Conservation (phyloP, 495 filamentous ascomycete genomes). For the Aspergillus coremiiformis region DNA sequence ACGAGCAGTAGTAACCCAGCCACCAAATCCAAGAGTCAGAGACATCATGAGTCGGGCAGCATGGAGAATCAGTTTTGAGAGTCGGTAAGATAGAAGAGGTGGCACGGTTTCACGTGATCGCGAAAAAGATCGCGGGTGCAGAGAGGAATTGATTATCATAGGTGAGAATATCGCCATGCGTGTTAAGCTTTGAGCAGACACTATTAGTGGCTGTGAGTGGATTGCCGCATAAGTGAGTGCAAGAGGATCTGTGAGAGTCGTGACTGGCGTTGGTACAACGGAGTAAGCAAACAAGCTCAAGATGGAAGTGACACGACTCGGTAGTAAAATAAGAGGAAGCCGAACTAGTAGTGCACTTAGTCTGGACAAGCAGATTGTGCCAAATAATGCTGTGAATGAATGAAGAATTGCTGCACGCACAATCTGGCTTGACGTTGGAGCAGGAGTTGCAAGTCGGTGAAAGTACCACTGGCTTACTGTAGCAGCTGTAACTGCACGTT, state of each 20-base stretch:
- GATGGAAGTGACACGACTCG: constrained; percentile 58
- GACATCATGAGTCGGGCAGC: constrained; percentile 87
- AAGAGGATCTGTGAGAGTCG: constrained; percentile 79
- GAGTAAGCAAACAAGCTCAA: constrained; percentile 60
- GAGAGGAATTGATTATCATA: constrained; percentile 50
- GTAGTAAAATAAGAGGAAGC: constrained; percentile 78
- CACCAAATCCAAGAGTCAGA: constrained; percentile 83
- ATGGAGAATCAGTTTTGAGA: constrained; percentile 86
- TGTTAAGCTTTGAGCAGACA: constrained; percentile 66
- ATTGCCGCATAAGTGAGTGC: constrained; percentile 90
- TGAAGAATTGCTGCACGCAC: constrained; percentile 76
- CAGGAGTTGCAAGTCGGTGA: constrained; percentile 75
- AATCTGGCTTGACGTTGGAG: constrained; percentile 66
- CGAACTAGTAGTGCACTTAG: constrained; percentile 73
- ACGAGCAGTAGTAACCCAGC: constrained; percentile 89
- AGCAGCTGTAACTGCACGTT: constrained; percentile 85
- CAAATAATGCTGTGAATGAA: constrained; percentile 78
- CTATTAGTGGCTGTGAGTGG: constrained; percentile 72
- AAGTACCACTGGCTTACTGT: constrained; percentile 99
- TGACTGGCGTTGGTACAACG: constrained; percentile 74
- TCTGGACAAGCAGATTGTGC: constrained; percentile 81
- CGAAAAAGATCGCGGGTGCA: constrained; percentile 38
- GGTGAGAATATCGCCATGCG: constrained; percentile 68
- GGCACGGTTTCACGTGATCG: constrained; percentile 30
- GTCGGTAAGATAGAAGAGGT: constrained; percentile 63